Evolutionary conservation across 2,329 filamentous ascomycete species (phyloP).

Genomic region (Cordyceps fumosorosea): DNA sequence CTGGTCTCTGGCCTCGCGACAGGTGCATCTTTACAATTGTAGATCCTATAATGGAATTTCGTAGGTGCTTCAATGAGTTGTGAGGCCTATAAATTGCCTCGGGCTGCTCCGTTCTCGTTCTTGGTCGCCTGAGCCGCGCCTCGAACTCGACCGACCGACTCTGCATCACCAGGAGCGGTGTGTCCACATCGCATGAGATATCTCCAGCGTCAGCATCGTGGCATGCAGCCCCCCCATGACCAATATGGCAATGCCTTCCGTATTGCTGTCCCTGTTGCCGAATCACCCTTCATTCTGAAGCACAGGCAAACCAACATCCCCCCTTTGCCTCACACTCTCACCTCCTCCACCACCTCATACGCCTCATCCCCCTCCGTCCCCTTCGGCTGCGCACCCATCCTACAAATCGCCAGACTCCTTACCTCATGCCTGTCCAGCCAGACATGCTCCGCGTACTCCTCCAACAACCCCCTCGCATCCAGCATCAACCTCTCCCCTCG

Average conservation of each 20-base stretch:
- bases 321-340: constrained; percentile 18
- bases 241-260: background rate
- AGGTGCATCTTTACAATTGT: no score
- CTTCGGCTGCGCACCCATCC: constrained; percentile 74
- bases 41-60: no score
- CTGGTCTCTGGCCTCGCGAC: no score
- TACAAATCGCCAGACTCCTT: constrained; percentile 71
- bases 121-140: background rate
- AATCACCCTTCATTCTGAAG: background rate
- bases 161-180: no score
- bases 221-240: no score
- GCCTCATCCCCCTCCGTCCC: constrained; percentile 43
- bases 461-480: constrained; percentile 50
- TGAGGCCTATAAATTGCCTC: no score
- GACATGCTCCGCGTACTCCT: constrained; percentile 54
- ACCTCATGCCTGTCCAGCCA: constrained; percentile 66
- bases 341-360: constrained; percentile 48
- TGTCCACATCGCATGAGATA: no score
- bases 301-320: constrained; percentile 21
- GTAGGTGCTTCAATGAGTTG: no score
- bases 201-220: no score
- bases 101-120: no score
- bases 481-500: constrained; percentile 36
- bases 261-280: background rate
- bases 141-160: no score